phyloP scores from a whole-genome alignment of 257 asterid genomes.

The Primulina tabacum region DNA sequence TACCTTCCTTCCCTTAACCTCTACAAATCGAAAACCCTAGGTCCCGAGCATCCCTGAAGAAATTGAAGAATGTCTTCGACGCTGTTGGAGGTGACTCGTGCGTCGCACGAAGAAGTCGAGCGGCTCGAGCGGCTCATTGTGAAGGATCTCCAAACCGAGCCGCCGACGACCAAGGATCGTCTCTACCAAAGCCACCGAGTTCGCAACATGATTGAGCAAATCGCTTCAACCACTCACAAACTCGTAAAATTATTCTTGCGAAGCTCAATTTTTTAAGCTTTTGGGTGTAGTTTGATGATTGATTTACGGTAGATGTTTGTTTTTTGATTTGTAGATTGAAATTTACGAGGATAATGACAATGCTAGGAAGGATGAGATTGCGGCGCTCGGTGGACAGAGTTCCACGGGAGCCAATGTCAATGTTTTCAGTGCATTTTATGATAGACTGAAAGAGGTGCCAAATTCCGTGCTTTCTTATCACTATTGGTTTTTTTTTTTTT shows the following conservation, averaged over 20 bases:
- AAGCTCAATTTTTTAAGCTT: not conserved
- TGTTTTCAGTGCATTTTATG: constrained; percentile 91
- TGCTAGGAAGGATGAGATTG: constrained; percentile 94
- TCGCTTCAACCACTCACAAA: constrained; percentile 58
- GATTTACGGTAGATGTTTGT: constrained; percentile 9
- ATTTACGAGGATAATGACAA: constrained; percentile 79
- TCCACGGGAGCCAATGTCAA: constrained; percentile 71
- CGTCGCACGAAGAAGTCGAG: constrained; percentile 91
- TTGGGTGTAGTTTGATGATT: constrained; percentile 8
- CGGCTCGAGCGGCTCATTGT: constrained; percentile 82
- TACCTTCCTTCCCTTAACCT: constrained; percentile 24
- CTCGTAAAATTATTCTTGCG: constrained; percentile 37
- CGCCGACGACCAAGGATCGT: constrained; percentile 72
- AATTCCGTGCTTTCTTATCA: constrained; percentile 9
- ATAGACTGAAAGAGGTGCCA: constrained; percentile 78
- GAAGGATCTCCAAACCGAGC: constrained; percentile 91
- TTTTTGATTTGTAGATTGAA: constrained; percentile 47
- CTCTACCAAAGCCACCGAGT: constrained; percentile 93
- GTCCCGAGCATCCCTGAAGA: not conserved
- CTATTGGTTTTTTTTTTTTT: not conserved
- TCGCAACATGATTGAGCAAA: constrained; percentile 81
- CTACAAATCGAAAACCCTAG: constrained; percentile 32
- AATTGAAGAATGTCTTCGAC: constrained; percentile 67
- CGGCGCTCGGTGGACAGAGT: constrained; percentile 94
- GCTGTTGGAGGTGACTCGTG: constrained; percentile 79